Evolutionary conservation across 495 filamentous ascomycete species (phyloP).

Genomic region (Staphylotrichum tortipilum): DNA sequence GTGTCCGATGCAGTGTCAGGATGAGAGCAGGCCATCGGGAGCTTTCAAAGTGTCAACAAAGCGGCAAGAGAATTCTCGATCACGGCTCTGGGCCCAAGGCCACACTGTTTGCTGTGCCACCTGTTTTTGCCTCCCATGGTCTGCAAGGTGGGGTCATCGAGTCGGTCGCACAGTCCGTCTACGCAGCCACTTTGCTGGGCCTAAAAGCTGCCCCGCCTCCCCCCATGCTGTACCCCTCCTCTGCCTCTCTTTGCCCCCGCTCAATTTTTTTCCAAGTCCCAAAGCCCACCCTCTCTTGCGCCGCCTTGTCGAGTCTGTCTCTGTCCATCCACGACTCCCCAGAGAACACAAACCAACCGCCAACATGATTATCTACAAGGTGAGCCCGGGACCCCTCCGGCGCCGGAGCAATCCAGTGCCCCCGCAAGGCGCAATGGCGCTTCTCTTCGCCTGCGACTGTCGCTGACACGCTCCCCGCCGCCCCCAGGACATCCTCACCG

Average conservation of each 20-base stretch:
- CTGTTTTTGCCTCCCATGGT: too few species aligned
- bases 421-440: too few species aligned
- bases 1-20: too few species aligned
- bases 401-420: too few species aligned
- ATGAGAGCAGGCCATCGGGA: too few species aligned
- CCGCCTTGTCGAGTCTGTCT: constrained; percentile 14
- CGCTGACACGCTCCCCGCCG: constrained; percentile 13
- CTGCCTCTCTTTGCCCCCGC: constrained; percentile 18
- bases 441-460: too few species aligned
- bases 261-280: constrained; percentile 8
- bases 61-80: too few species aligned
- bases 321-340: constrained; percentile 2
- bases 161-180: neutral
- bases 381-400: too few species aligned
- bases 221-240: too few species aligned
- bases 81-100: too few species aligned
- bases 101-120: too few species aligned
- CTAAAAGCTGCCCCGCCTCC: constrained; percentile 18
- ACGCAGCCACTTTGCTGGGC: neutral
- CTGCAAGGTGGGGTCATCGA: neutral
- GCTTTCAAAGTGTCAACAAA: too few species aligned
- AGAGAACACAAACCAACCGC: constrained; percentile 11
- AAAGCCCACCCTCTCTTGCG: constrained; percentile 1
- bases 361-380: constrained; percentile 90
- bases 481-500: constrained; percentile 73